Conservation (phyloP, 1,284 basidiomycete genomes). For the Marasmius sp. region DNA sequence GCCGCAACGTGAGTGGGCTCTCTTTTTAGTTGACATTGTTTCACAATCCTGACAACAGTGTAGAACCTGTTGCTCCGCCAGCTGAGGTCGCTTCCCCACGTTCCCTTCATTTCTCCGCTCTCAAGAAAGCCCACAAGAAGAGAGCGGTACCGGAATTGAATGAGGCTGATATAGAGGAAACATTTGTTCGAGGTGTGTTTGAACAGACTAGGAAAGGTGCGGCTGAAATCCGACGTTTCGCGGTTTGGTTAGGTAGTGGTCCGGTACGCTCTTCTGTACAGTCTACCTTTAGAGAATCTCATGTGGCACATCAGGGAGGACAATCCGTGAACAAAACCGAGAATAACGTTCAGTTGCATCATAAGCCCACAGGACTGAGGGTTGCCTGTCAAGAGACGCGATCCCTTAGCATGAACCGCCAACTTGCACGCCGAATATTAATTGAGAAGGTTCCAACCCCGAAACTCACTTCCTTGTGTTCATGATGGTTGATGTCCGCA, state of each 20-base stretch:
- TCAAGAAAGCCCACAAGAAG: constrained; percentile 65
- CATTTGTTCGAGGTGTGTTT: constrained; percentile 70
- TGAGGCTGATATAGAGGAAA: constrained; percentile 75
- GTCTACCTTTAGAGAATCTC: constrained; percentile 18
- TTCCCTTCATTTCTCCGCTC: constrained; percentile 58
- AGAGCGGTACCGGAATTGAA: constrained; percentile 63
- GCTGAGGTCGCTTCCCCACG: constrained; percentile 23
- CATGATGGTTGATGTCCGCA: neutral
- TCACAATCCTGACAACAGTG: constrained; percentile 25
- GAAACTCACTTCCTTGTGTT: neutral
- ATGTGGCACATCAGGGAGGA: constrained; percentile 49
- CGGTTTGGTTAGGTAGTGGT: constrained; percentile 59
- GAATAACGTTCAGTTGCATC: constrained; percentile 79
- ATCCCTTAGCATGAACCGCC: constrained; percentile 68
- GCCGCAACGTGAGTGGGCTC: constrained; percentile 30
- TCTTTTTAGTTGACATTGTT: constrained; percentile 9
- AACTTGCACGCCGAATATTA: constrained; percentile 63
- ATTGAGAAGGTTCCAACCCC: constrained; percentile 63
- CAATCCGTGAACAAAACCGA: constrained; percentile 86
- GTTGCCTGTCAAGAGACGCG: constrained; percentile 80
- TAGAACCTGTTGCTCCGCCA: constrained; percentile 44
- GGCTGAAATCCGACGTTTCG: neutral
- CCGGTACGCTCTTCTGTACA: constrained; percentile 43
- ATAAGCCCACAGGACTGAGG: constrained; percentile 76
- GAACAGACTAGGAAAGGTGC: neutral